Conservation (phyloP, 106 monocot genomes). For the Agapanthus africanus region DNA sequence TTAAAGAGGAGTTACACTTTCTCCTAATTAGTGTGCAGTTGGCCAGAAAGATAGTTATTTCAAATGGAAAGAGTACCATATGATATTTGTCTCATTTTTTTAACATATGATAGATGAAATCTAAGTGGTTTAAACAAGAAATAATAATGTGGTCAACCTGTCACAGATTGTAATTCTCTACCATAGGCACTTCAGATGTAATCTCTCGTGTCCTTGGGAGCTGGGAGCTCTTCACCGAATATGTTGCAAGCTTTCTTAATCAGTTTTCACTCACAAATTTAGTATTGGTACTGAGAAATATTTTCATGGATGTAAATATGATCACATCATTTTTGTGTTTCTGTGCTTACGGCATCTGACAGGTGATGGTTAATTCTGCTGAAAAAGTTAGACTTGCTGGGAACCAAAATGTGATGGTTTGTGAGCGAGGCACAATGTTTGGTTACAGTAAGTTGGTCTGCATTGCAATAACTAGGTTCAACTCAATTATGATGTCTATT, state of each 20-base stretch:
- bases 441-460: conserved; percentile 86
- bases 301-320: neutral
- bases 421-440: conserved; percentile 94
- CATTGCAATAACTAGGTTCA: neutral
- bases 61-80: no score
- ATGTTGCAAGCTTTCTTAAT: neutral
- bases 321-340: neutral
- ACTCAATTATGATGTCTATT: neutral
- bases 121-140: neutral
- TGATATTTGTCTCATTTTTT: no score
- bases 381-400: conserved; percentile 92
- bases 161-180: neutral
- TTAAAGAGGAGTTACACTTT: no score
- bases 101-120: neutral
- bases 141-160: neutral
- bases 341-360: neutral
- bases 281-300: neutral
- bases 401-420: conserved; percentile 91
- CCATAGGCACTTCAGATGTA: neutral
- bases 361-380: conserved; percentile 92
- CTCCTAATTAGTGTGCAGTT: no score
- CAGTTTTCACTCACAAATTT: neutral
- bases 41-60: no score
- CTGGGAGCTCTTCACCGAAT: no score
- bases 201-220: no score